Conservation (phyloP, 1,139 yeast species). For the Hyphopichia burtonii region DNA sequence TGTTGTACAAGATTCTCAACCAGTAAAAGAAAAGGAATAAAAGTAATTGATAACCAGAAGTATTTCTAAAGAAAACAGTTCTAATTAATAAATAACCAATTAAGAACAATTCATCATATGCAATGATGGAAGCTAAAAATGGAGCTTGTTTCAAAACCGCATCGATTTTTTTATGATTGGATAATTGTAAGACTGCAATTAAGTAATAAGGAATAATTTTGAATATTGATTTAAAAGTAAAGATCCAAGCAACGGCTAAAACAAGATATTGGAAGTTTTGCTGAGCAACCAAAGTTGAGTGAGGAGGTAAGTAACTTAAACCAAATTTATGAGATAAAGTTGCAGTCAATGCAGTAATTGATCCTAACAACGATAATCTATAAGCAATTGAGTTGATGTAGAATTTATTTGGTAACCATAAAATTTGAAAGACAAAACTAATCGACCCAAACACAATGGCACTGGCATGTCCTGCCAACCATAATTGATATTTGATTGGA, state of each 20-base stretch:
- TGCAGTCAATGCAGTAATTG: conserved; percentile 51
- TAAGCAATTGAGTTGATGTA: conserved; percentile 49
- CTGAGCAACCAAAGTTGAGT: conserved; percentile 58
- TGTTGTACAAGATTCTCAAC: conserved; percentile 61
- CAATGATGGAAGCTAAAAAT: conserved; percentile 48
- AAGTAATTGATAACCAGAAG: conserved; percentile 66
- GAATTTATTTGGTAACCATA: conserved; percentile 43
- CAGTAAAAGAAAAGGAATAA: conserved; percentile 61
- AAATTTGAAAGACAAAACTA: conserved; percentile 46
- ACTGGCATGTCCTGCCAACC: conserved; percentile 62
- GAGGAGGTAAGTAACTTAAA: conserved; percentile 50
- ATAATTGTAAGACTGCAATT: conserved; percentile 57
- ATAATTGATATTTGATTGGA: conserved; percentile 47
- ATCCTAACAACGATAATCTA: conserved; percentile 56
- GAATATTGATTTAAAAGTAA: conserved; percentile 64
- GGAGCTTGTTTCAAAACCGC: conserved; percentile 40
- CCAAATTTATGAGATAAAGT: conserved; percentile 62
- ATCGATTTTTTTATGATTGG: conserved; percentile 36
- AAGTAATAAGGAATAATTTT: conserved; percentile 61
- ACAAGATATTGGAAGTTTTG: conserved; percentile 67
- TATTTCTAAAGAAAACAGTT: conserved; percentile 60
- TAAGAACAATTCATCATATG: conserved; percentile 60
- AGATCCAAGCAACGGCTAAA: conserved; percentile 56
- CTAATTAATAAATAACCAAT: conserved; percentile 54
- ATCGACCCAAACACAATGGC: conserved; percentile 52